Evolutionary conservation across 2,329 filamentous ascomycete species (phyloP), one percentile per base, ranked within the genome.

Genomic region (Pseudophaeomoniella oleicola): DNA sequence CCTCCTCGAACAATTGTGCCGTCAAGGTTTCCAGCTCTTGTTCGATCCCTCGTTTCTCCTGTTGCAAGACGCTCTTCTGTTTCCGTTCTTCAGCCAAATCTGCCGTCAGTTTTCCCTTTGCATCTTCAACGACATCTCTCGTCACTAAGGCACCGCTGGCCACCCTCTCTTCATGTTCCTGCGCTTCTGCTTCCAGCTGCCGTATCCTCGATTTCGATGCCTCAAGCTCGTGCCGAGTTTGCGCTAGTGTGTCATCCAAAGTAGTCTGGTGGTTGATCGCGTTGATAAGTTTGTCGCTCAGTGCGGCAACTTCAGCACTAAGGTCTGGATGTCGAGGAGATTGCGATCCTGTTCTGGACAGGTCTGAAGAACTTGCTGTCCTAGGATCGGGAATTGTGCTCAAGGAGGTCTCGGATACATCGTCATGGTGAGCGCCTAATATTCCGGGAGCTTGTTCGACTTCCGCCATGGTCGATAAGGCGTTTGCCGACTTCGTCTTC

Each of bases 211-310:
- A 72, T 40, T 70, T 72, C 5, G 85, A 75, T 19, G 71, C 57
- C 37, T 93, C 84, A 33, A 96, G 65, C 52, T 96, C 86, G 54
- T 87, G 79, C 27, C 86, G 75, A 12, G 86, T 81, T 36, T 76
- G 77, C 35, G 84, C 80, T 13, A 98, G 67, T 9, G 76, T 82
- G 57, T 98, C 90, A 57, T 96, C 90, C 32, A 98, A 71, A 15
- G 73, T 78, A 5, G 87, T 94, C 58, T 94, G 87, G 57, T 93
- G 81, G 55, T 98, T 98, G 60, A 98, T 94, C 32, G 90, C 88
- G 52, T 90, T 88, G 49, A 98, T 88, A 44, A 98, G 75, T 58
- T 98, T 98, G 34, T 86, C 88, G 60, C 86, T 96, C 19, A 98
- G 67, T 4, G 83, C 77, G 5, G 88, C 83, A 17, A 98, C 84